Conservation (phyloP, 352 stramenopile species). For the Phytopythium delawarense region DNA sequence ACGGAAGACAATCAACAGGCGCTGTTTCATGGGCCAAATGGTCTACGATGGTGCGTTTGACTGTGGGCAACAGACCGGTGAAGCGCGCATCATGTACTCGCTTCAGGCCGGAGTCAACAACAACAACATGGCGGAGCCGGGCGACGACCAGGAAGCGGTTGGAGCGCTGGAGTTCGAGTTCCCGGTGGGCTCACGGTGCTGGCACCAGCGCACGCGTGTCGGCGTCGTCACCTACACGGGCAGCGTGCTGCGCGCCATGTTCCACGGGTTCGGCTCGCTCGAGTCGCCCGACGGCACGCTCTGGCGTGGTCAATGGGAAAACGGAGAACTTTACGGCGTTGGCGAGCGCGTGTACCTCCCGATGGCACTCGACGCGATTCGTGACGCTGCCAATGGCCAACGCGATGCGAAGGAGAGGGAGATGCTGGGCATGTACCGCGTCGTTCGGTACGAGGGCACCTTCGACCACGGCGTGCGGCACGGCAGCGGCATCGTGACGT, state of each 20-base stretch:
- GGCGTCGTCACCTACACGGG: slow-evolving; percentile 34
- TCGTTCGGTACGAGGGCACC: slow-evolving; percentile 51
- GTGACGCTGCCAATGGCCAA: slow-evolving; percentile 20
- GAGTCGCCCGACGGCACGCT: slow-evolving; percentile 48
- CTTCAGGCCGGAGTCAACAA: slow-evolving; percentile 14
- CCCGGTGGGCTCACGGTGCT: slow-evolving; percentile 45
- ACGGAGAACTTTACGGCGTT: slow-evolving; percentile 45
- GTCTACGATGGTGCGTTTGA: slow-evolving; percentile 53
- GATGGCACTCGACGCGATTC: slow-evolving; percentile 33
- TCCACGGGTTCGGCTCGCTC: slow-evolving; percentile 58
- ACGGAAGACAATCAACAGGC: slow-evolving; percentile 4
- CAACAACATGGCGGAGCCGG: not conserved
- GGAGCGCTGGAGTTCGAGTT: slow-evolving; percentile 69
- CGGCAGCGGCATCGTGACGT: slow-evolving; percentile 40
- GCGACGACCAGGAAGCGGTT: slow-evolving; percentile 13
- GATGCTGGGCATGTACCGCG: slow-evolving; percentile 34
- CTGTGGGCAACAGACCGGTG: slow-evolving; percentile 38
- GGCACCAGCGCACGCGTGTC: slow-evolving; percentile 37
- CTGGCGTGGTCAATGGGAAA: slow-evolving; percentile 45
- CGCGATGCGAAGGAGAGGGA: not conserved
- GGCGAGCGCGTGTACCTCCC: slow-evolving; percentile 52
- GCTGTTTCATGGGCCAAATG: slow-evolving; percentile 8
- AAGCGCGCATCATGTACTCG: slow-evolving; percentile 34
- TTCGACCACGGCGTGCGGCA: slow-evolving; percentile 47
- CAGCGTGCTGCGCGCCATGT: slow-evolving; percentile 41